Percentiles rank a stretch among this genome's conserved stretches.
Evolutionary conservation across 768 basidiomycete species (phyloP).

Genomic region (Lactarius psammicola): DNA sequence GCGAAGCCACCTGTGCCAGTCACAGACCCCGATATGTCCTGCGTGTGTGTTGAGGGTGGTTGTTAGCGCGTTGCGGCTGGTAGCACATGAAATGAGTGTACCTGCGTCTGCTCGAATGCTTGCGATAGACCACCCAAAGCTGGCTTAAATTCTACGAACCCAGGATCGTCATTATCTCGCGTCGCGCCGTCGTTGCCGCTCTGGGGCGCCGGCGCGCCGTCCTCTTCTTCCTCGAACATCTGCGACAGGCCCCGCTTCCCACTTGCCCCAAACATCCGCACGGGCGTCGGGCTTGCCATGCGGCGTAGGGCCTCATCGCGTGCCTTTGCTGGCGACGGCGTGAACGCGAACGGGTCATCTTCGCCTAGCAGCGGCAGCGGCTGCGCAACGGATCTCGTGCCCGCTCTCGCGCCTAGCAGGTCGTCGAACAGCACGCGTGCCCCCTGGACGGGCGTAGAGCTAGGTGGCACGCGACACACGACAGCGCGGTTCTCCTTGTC

Average conservation of each 20-base stretch:
- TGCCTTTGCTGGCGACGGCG: slow-evolving; percentile 30
- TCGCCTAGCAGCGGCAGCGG: slow-evolving; percentile 5
- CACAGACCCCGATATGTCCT: slow-evolving; percentile 10
- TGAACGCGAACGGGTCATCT: slow-evolving; percentile 44
- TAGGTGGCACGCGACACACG: slow-evolving; percentile 30
- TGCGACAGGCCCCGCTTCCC: slow-evolving; percentile 36
- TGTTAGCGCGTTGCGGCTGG: background rate
- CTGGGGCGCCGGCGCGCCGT: background rate
- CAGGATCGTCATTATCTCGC: background rate
- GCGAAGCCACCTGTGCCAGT: slow-evolving; percentile 32
- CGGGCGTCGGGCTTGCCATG: slow-evolving; percentile 17
- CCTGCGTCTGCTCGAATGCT: slow-evolving; percentile 35
- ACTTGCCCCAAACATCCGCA: background rate
- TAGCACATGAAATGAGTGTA: background rate
- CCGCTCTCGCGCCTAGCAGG: slow-evolving; percentile 38
- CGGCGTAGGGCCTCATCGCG: slow-evolving; percentile 5
- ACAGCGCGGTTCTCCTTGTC: slow-evolving; percentile 77
- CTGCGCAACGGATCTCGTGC: no score
- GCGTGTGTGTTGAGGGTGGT: background rate
- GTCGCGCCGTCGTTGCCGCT: background rate
- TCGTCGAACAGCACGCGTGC: slow-evolving; percentile 29
- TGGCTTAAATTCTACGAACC: slow-evolving; percentile 28
- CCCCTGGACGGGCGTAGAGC: slow-evolving; percentile 14
- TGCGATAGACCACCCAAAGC: slow-evolving; percentile 37
- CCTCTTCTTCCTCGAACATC: slow-evolving; percentile 33